Percentiles rank a stretch among this genome's conserved stretches.
Evolutionary conservation across 345 rosid species (phyloP).

Genomic region (Litchi chinensis): DNA sequence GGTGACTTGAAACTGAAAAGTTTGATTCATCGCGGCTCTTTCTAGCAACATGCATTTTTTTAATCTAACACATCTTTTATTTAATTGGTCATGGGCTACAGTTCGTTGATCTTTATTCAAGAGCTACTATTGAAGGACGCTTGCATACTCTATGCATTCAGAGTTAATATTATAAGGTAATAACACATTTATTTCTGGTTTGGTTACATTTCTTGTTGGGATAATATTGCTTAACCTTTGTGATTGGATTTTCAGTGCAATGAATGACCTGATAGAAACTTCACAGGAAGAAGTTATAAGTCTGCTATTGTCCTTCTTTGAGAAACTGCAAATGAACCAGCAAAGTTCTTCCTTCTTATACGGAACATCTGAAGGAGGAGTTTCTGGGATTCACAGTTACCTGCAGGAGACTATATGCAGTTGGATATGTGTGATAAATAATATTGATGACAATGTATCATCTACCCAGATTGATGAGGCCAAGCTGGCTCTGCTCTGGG

Average conservation of each 20-base stretch:
- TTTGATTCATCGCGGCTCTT: conserved; percentile 16
- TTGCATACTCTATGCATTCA: conserved; percentile 46
- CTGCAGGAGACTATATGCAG: conserved; percentile 38
- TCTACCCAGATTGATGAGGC: conserved; percentile 39
- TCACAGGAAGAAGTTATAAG: conserved; percentile 58
- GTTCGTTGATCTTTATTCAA: conserved; percentile 63
- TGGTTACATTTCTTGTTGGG: conserved; percentile 4
- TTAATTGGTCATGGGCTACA: conserved; percentile 39
- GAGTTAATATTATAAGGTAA: conserved; percentile 65
- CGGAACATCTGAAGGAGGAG: conserved; percentile 43
- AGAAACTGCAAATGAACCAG: conserved; percentile 54
- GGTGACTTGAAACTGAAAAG: conserved; percentile 40
- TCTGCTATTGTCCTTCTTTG: conserved; percentile 58
- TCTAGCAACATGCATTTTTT: not conserved
- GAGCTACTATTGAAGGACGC: conserved; percentile 61
- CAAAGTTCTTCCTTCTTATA: conserved; percentile 31
- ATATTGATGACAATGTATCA: conserved; percentile 30
- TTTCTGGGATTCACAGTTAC: conserved; percentile 44
- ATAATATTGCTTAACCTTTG: conserved; percentile 25
- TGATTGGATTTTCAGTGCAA: conserved; percentile 56
- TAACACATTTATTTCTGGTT: conserved; percentile 14
- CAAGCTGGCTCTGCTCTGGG: conserved; percentile 71
- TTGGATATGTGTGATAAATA: conserved; percentile 38
- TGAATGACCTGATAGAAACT: conserved; percentile 62
- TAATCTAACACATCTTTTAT: conserved; percentile 19